Base-by-base conservation (phyloP, 2,329 filamentous ascomycete species). In the Epichloe amarillans region DNA sequence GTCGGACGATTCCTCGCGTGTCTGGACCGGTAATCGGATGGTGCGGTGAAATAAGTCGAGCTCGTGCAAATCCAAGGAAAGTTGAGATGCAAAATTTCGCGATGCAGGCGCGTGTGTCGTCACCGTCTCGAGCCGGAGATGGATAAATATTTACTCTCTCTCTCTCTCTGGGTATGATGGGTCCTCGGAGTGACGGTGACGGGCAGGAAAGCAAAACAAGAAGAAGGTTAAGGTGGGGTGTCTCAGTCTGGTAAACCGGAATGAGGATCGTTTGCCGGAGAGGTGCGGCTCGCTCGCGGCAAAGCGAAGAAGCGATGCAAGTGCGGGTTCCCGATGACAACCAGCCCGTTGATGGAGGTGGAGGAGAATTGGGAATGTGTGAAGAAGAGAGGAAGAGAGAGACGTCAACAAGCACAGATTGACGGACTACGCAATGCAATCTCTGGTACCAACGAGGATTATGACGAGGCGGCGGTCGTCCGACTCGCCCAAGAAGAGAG, bases 211-310 rank as follows among this genome's bases (percentile, higher is more conserved):
- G 26, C 42, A 45, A 44, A 45, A 33, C 14, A 42, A 17, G 15
- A n/a, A 30, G n/a, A 38, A 12, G 47, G 47, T 19, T 41, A 38
- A 12, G 47, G 47, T 19, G 47, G 40, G n/a, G 39, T 19, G 47
- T 49, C 39, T 49, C 47, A 49, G 47, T 33, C 30, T 15, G 23
- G 39, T 3, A 30, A 21, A 37, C 39, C 39, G 47, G 30, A 49
- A 43, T 37, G 47, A 36, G 30, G 30, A 8, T 21, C 11, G 21
- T 36, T 11, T 47, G 46, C 39, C 46, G 17, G 46, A 47, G 46
- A 23, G 17, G 14, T 49, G 47, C 47, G 47, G 40, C 47, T 49
- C 40, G 40, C 47, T 49, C 40, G 26, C 21, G 43, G 47, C 40
- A 33, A 49, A 44, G 40, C 21, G 35, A 49, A 17, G 42, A 8